Conservation (phyloP, 352 stramenopile genomes). For the Thalassiosira livingstoniorum region DNA sequence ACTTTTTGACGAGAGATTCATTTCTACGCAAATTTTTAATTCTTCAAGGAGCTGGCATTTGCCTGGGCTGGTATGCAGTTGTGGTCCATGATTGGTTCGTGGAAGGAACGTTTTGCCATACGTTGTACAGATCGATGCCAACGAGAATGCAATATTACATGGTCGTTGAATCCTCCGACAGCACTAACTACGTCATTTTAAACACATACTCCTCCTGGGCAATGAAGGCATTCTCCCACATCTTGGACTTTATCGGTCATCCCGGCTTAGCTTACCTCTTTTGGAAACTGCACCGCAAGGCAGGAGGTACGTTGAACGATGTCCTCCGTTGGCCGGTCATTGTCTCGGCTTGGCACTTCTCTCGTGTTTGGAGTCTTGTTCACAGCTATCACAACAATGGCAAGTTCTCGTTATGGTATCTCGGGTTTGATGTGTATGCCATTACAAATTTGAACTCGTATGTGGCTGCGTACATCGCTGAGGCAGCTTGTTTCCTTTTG, state of each 20-base stretch:
- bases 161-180: conserved; percentile 22
- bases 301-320: conserved; percentile 22
- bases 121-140: conserved; percentile 70
- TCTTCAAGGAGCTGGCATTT: conserved; percentile 54
- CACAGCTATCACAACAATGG: conserved; percentile 66
- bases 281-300: conserved; percentile 40
- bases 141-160: conserved; percentile 39
- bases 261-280: conserved; percentile 65
- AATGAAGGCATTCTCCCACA: conserved; percentile 56
- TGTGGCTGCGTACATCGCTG: conserved; percentile 62
- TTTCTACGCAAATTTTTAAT: conserved; percentile 59
- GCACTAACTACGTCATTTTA: conserved; percentile 36
- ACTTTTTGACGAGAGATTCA: conserved; percentile 41
- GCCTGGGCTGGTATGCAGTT: conserved; percentile 63
- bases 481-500: conserved; percentile 52
- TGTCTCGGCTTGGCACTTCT: conserved; percentile 53
- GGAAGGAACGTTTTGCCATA: conserved; percentile 57
- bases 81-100: conserved; percentile 47
- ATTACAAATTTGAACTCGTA: conserved; percentile 61
- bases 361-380: conserved; percentile 58
- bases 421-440: conserved; percentile 68
- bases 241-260: conserved; percentile 66
- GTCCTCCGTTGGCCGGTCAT: conserved; percentile 58
- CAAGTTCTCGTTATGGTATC: conserved; percentile 50
- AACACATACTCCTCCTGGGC: conserved; percentile 21